These are phyloP conservation scores for Acer campestre DNA, from an alignment of 345 rosid species.

Conservation along the genomic window DNA sequence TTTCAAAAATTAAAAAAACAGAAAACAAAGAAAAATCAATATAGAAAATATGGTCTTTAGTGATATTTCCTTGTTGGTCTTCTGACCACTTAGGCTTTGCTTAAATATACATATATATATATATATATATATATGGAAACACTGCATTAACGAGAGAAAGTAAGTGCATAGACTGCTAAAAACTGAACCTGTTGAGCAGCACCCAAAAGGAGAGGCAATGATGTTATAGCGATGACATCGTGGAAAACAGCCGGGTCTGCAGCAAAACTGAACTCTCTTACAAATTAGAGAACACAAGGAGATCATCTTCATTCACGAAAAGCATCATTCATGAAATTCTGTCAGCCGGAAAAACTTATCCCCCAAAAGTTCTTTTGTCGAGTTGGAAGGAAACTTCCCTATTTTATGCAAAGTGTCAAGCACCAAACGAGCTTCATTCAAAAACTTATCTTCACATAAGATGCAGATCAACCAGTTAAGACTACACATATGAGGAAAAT, in stretches of 20 bases:
- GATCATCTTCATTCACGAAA: conserved; percentile 16
- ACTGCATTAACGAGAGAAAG: neutral
- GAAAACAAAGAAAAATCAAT: no score
- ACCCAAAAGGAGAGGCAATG: neutral
- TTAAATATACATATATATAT: no score
- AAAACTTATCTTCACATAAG: conserved; percentile 47
- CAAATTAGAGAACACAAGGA: neutral
- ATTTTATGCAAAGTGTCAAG: conserved; percentile 39
- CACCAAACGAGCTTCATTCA: conserved; percentile 44
- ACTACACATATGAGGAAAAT: conserved; percentile 27
- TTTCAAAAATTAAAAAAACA: no score
- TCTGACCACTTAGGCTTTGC: no score
- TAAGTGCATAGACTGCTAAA: neutral
- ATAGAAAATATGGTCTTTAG: no score
- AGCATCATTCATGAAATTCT: neutral
- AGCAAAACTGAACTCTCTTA: neutral
- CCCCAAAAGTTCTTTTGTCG: conserved; percentile 20
- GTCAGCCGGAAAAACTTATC: conserved; percentile 14
- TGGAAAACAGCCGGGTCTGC: neutral
- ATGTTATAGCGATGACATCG: neutral
- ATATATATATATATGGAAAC: no score
- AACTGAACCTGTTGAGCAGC: neutral
- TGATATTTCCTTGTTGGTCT: no score
- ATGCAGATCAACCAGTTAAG: conserved; percentile 46
- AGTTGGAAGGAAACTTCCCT: conserved; percentile 29